Evolutionary conservation across 305 asterid species (phyloP), one percentile per base, ranked within the genome.

Genomic region (Plantago coronopus): DNA sequence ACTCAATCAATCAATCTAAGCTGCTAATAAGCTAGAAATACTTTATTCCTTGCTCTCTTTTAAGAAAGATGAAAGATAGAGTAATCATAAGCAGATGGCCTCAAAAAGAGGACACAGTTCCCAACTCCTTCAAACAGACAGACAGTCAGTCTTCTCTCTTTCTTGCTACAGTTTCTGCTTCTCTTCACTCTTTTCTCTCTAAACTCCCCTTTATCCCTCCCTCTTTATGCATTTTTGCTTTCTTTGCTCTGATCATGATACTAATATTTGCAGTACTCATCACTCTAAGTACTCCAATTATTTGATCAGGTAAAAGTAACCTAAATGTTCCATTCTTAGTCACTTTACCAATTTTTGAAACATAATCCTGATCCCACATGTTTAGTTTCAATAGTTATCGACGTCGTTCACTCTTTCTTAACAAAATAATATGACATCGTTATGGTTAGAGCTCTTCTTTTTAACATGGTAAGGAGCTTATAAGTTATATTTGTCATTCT

Each of bases 61-160:
- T 69, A 34, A 34, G 42, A 34, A 34, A 34, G 42, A 34, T 59
- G 74, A 71, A 75, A 71, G 74, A 70, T 58, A 50, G 19, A 50
- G 42, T 21, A 63, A 64, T 69, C 61, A 51, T 59, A 51, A 72
- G 73, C 27, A 27, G 51, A 20, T 44, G 65, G 45, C 46, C 44
- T 45, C 54, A 29, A 29, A 66, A 34, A 29, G 50, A 61, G 58
- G 60, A 79, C 82, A 78, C 84, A 76, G 51, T 80, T 80, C 83
- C 88, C 88, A 77, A 82, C 70, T 78, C 85, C 81, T 80, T 84
- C 87, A 84, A 80, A 78, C 79, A 81, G 84, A 82, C 90, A 81
- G 71, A 48, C 68, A 74, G 85, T 76, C 84, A 71, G 43, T 71
- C 50, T 67, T 70, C 78, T 81, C 81, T 75, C 79, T 27, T 65